Percentiles rank a stretch among this genome's conserved stretches.
phyloP scores from a whole-genome alignment of 1,139 yeast genomes.

The Tardiomyces blankii region DNA sequence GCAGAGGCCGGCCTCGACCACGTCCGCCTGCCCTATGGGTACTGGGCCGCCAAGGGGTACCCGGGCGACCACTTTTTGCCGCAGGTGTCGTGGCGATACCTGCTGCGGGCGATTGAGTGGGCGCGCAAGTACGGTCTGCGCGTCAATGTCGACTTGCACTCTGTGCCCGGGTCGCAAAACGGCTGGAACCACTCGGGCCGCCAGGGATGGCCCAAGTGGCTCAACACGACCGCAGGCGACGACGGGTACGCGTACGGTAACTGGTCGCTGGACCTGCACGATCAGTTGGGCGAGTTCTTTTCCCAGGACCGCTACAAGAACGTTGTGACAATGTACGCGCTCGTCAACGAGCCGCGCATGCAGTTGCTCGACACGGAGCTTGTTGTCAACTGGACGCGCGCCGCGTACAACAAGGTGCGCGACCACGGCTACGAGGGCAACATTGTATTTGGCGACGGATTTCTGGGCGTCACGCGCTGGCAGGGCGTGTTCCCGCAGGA shows the following conservation, averaged over 20 bases:
- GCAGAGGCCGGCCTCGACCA: conserved; percentile 64
- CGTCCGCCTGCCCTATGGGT: conserved; percentile 82
- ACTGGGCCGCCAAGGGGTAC: conserved; percentile 70
- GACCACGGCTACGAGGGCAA: conserved; percentile 17
- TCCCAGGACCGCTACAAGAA: conserved; percentile 53
- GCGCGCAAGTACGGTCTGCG: conserved; percentile 49
- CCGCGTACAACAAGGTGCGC: conserved; percentile 23
- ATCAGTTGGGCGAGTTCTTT: conserved; percentile 44
- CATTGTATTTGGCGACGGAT: conserved; percentile 27
- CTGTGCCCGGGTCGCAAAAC: conserved; percentile 88
- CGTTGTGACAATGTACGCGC: conserved; percentile 67
- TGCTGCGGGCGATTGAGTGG: conserved; percentile 71
- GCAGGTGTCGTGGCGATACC: conserved; percentile 61
- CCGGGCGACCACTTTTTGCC: conserved; percentile 63
- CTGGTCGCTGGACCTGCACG: conserved; percentile 30
- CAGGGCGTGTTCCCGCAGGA: conserved; percentile 19
- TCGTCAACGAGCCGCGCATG: conserved; percentile 43
- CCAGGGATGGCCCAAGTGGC: conserved; percentile 54
- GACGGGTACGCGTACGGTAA: conserved; percentile 21
- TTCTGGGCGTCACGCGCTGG: conserved; percentile 24
- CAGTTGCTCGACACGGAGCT: conserved; percentile 14
- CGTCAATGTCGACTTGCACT: conserved; percentile 82
- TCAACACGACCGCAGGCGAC: conserved; percentile 29
- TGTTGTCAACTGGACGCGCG: conserved; percentile 24
- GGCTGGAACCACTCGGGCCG: conserved; percentile 88